Base-by-base conservation (phyloP, 768 basidiomycete genomes). In the Nidularia pulvinata region DNA sequence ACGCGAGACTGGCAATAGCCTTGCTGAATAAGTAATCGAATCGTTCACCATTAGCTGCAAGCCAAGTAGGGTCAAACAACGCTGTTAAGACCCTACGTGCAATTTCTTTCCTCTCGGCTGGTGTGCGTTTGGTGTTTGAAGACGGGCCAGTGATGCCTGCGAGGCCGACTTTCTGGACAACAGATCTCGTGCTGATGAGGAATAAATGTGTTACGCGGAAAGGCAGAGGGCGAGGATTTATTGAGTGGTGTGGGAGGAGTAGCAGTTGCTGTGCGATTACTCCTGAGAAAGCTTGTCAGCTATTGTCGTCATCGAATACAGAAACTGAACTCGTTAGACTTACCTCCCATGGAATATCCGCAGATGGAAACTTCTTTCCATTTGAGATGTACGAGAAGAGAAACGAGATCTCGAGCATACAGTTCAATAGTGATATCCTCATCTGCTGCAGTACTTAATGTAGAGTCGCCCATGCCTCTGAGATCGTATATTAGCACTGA, bases 341-440 rank as follows among this genome's bases (percentile, higher is more conserved):
- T 57, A 79, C 79, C 80, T 51, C 80, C 80, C 79, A 82, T 79
- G 1, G 80, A 82, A 61, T 73, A 79, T 4, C 78, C 79, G 50
- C 78, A 77, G 6, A 82, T 56, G 6, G 73, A 65, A 30, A 82
- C 53, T 46, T 76, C 61, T 50, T 65, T 70, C 77, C 79, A 81
- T 14, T 64, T 59, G 14, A 82, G 55, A 46, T 59, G 57, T 16
- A 61, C 54, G 7, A 81, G 56, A n/a, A 82, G 69, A 44, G 58
- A 63, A 7, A 72, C 61, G 35, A 81, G 62, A 56, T 82, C 79
- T 39, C 76, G 67, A 25, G 80, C 78, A 56, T 80, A 63, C 36
- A 70, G 58, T 53, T 79, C 77, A 14, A 81, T 72, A 13, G 76
- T 74, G 16, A 80, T 60, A 4, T 65, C 59, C 46, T 79, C 77